Base-by-base conservation (phyloP, 495 filamentous ascomycete species). In the Penicillium argentinense region DNA sequence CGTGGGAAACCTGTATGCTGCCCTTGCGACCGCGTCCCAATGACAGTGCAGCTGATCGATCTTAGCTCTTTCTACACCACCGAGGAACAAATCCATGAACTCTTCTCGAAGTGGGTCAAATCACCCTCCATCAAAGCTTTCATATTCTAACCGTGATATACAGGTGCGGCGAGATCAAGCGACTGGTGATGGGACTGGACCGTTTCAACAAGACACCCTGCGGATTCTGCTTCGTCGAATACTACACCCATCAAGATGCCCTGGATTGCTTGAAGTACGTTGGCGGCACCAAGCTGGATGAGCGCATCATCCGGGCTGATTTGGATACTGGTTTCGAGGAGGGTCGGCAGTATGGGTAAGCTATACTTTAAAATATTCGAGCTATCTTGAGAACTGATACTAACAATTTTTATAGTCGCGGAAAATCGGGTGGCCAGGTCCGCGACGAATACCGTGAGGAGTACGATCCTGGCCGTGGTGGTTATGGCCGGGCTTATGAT, bases 181-280 rank as follows among this genome's bases (percentile, higher is more conserved):
- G 93, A 26, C 79, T 98, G 18, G 86, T 98, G n/a, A 98, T 98
- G 93, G 93, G 93, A 32, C 79, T 98, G 17, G 95, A 98, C 62
- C 85, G 93, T 13, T 93, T 91, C 74, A 87, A 85, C 70, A 98
- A 98, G 71, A 98, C 93, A 12, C 93, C 93, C 4, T 98, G 93
- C 69, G 93, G 93, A 9, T 98, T 98, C 73, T 98, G 93, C 73
- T 98, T 98, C 60, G 93, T 98, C 57, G 93, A 98, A 68, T 98
- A 98, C 69, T 98, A 97, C 71, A 97, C 83, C 11, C 91, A 97
- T 59, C 86, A 92, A 56, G 93, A 97, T 68, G 93, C 93, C 5
- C 73, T 97, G 24, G 93, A 97, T 59, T 96, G 91, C 64, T 84
- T 98, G 85, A 97, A 97, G 68, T 98, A 97, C 59, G 84, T 97